Percentiles rank a stretch among this genome's conserved stretches.
Conservation (phyloP, 345 rosid species). For the Pistacia atlantica region DNA sequence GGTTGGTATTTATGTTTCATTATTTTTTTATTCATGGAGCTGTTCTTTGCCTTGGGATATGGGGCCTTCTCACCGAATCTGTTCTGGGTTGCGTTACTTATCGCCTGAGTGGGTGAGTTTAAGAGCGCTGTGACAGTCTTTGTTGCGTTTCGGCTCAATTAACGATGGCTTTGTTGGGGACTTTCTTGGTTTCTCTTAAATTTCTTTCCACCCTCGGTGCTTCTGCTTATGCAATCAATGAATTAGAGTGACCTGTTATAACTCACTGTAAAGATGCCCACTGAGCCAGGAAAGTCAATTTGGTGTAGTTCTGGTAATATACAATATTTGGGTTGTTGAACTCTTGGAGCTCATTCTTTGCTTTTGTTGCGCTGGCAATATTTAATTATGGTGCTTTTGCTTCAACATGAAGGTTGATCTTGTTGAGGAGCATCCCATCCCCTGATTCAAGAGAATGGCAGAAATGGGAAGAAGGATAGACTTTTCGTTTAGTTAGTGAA, state of each 20-base stretch:
- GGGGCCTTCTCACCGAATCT: not conserved
- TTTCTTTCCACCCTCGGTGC: not conserved
- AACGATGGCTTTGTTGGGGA: not conserved
- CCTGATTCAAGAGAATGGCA: not conserved
- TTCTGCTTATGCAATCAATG: not conserved
- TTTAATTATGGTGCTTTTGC: not conserved
- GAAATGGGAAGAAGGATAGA: not conserved
- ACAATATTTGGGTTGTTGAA: not conserved
- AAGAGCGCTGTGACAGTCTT: too few species aligned
- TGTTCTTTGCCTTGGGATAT: constrained; percentile 9
- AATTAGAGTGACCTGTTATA: not conserved
- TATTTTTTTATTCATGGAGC: constrained; percentile 8
- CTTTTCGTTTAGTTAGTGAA: not conserved
- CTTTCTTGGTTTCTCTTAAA: not conserved
- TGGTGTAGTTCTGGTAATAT: not conserved
- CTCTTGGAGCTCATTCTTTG: not conserved
- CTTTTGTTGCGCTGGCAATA: not conserved
- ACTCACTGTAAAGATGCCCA: not conserved
- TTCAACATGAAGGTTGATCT: not conserved
- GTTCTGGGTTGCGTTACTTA: not conserved
- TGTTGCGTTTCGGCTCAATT: too few species aligned
- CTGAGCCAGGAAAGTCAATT: not conserved
- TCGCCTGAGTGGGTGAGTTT: not conserved
- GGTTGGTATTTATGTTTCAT: constrained; percentile 41
- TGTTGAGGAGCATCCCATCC: not conserved